Base-by-base conservation (phyloP, 139 green algal genomes). In the Chlamydomonas sphaeroides region DNA sequence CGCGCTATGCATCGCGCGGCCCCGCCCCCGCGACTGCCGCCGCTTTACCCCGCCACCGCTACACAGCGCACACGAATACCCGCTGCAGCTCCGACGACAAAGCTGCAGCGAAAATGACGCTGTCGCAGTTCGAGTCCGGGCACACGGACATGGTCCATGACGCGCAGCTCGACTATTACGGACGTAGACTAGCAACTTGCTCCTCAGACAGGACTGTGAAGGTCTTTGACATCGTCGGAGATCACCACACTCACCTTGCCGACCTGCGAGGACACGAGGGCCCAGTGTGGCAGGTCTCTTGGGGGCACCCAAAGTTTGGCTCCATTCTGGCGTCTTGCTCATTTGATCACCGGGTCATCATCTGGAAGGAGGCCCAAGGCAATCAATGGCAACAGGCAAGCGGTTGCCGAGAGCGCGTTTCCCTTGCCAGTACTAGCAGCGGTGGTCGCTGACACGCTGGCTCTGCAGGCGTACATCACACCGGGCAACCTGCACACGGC, bases 151-250 rank as follows among this genome's bases (percentile, higher is more conserved):
- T 92, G 79, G 92, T 99, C 18, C 96, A 99, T 83, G 96, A 98
- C 79, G 90, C 91, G 0, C 93, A 98, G 87, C 91, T 99, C 21
- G 97, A 99, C 61, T 99, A 99, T 66, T 99, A 99, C 77, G 97
- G 97, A 28, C 93, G 94, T 45, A 88, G 95, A 1, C 71, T 99
- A 0, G 97, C 97, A 26, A 99, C 97, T 0, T 96, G 92, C 78
- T 98, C 93, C 10, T 97, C 90, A 33, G 97, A 99, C 80, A 89
- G 95, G 32, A 94, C 86, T 14, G 87, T 99, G 48, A 98, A 97
- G 80, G 78, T 98, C 30, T 98, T 98, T 85, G 92, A 96, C 61
- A 89, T 98, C 6, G 83, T 87, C 3, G 90, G 89, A n/a, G 89
- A 93, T 35, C 87, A 91, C 48, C 88, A 88, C 8, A 66, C 68